phyloP scores from a whole-genome alignment of 164 flowering plant genomes.

The Vitis vinifera region ASM3070453v1 NC_081823.1:3666001-3666500 shows the following conservation, averaged over 20 bases:
- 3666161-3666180: neutral
- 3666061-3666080: too few species aligned
- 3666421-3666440: too few species aligned
- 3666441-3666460: neutral
- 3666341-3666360: neutral
- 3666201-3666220: neutral
- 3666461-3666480: neutral
- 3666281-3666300: slow-evolving; percentile 64
- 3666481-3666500: neutral
- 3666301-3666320: slow-evolving; percentile 62
- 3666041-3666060: too few species aligned
- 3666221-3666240: neutral
- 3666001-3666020: too few species aligned
- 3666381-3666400: neutral
- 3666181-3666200: neutral
- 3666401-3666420: neutral
- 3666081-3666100: too few species aligned
- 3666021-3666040: too few species aligned
- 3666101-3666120: neutral
- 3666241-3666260: neutral
- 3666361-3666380: neutral
- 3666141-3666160: neutral
- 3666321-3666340: slow-evolving; percentile 31
- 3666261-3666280: slow-evolving; percentile 41
- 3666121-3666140: neutral